A percentile compares a stretch with the other conserved stretches of the same genome.
Evolutionary conservation across 495 filamentous ascomycete species (phyloP).

Genomic region (Margaritispora aquatica): DNA sequence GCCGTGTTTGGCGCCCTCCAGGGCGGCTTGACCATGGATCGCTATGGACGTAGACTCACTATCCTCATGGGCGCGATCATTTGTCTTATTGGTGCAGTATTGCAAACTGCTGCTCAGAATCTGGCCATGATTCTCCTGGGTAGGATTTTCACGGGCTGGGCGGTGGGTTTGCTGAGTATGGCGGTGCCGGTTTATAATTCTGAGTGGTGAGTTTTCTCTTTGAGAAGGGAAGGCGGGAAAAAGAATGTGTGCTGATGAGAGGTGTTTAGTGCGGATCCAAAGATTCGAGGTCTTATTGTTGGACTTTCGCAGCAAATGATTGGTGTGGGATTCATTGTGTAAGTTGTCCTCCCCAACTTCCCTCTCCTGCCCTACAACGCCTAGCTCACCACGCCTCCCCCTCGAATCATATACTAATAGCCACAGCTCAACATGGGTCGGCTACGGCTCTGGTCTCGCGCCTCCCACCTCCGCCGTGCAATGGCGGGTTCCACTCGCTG

Average conservation of each 20-base stretch:
- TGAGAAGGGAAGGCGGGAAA: neutral
- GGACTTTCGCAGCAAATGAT: conserved; percentile 57
- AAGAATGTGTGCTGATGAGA: neutral
- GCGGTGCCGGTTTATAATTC: conserved; percentile 55
- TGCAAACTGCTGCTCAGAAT: conserved; percentile 46
- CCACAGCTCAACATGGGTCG: conserved; percentile 41
- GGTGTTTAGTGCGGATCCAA: conserved; percentile 34
- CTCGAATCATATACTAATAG: neutral
- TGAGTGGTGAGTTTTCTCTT: conserved; percentile 26
- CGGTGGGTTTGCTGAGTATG: conserved; percentile 52
- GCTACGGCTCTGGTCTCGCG: conserved; percentile 44
- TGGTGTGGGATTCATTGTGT: conserved; percentile 47
- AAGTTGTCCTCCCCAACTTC: conserved; percentile 25
- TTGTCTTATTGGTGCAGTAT: conserved; percentile 46
- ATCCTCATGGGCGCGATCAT: conserved; percentile 51
- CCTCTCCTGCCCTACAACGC: neutral
- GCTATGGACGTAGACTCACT: conserved; percentile 45
- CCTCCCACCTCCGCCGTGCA: conserved; percentile 31
- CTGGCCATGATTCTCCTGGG: conserved; percentile 55
- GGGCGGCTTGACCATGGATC: conserved; percentile 32
- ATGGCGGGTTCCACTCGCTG: conserved; percentile 51
- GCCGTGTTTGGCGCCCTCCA: conserved; percentile 40
- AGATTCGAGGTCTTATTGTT: conserved; percentile 49
- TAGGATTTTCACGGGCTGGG: conserved; percentile 56
- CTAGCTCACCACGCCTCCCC: neutral